Evolutionary conservation across 768 basidiomycete species (phyloP).

Genomic region (Xerocomus potaroensis): DNA sequence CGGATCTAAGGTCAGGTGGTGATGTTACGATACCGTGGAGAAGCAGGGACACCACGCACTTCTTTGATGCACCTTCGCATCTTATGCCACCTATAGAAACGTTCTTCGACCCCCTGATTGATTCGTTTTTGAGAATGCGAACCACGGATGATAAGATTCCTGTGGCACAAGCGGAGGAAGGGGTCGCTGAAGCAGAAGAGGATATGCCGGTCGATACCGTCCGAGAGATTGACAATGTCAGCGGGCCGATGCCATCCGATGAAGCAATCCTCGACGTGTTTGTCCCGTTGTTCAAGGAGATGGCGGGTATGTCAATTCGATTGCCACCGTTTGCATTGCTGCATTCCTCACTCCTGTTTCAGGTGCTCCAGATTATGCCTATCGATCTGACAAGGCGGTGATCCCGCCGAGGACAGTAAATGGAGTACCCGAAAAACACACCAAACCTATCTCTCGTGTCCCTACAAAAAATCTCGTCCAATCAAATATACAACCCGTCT

Average conservation of each 20-base stretch:
- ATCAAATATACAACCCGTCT: slow-evolving; percentile 10
- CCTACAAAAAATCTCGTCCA: slow-evolving; percentile 19
- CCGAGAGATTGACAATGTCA: slow-evolving; percentile 16
- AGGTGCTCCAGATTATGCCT: slow-evolving; percentile 26
- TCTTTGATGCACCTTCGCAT: slow-evolving; percentile 71
- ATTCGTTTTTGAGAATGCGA: slow-evolving; percentile 40
- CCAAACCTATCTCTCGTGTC: slow-evolving; percentile 9
- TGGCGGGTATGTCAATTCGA: slow-evolving; percentile 37
- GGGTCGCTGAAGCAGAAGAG: slow-evolving; percentile 34
- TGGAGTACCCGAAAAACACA: slow-evolving; percentile 11
- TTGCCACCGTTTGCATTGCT: not conserved
- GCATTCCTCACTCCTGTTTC: slow-evolving; percentile 2
- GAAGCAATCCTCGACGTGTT: slow-evolving; percentile 58
- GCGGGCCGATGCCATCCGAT: slow-evolving; percentile 36
- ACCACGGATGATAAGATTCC: slow-evolving; percentile 17
- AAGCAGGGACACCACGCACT: slow-evolving; percentile 39
- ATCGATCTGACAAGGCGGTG: slow-evolving; percentile 10
- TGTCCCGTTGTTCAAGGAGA: slow-evolving; percentile 56
- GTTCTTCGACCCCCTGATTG: slow-evolving; percentile 64
- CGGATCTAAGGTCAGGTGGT: slow-evolving; percentile 11
- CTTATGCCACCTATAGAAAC: slow-evolving; percentile 69
- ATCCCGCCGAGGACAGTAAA: slow-evolving; percentile 13
- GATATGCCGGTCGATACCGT: slow-evolving; percentile 41
- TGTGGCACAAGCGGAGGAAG: slow-evolving; percentile 16
- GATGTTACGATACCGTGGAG: slow-evolving; percentile 30